phyloP scores from a whole-genome alignment of 2,329 filamentous ascomycete genomes.

The Teratosphaeriaceae sp. region DNA sequence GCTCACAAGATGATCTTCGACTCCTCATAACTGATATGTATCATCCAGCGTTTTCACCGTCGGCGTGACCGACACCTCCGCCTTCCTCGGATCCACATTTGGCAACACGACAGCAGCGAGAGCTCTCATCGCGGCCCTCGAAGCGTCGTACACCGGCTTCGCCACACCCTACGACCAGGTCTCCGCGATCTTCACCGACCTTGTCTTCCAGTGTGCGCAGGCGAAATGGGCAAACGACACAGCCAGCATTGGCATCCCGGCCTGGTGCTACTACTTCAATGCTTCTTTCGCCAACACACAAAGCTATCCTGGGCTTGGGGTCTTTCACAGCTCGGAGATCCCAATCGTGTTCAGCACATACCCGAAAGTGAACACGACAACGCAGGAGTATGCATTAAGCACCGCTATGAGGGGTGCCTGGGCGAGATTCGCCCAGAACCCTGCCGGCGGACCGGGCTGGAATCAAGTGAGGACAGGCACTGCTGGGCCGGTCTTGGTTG shows the following conservation, averaged over 20 bases:
- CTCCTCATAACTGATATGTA: background rate
- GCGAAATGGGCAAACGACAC: conserved; percentile 24
- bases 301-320: conserved; percentile 23
- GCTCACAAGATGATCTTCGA: background rate
- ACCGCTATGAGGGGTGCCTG: conserved; percentile 27
- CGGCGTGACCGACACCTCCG: conserved; percentile 20
- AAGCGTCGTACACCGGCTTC: conserved; percentile 24
- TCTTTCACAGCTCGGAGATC: conserved; percentile 31
- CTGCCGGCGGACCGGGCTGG: conserved; percentile 32
- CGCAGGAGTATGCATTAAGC: conserved; percentile 27
- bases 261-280: conserved; percentile 35
- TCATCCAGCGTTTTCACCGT: conserved; percentile 24
- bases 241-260: conserved; percentile 23
- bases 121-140: conserved; percentile 18
- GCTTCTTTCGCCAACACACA: conserved; percentile 29
- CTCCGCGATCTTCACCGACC: conserved; percentile 23
- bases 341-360: conserved; percentile 31
- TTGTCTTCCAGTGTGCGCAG: conserved; percentile 23
- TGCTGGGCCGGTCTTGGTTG: conserved; percentile 16
- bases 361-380: conserved; percentile 18
- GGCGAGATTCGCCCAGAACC: conserved; percentile 33
- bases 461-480: conserved; percentile 22
- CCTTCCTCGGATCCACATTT: conserved; percentile 15
- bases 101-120: conserved; percentile 15
- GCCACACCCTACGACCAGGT: conserved; percentile 21